Conservation (phyloP, 1,139 yeast genomes). For the Hemisphaericaspora lyxosophila region DNA sequence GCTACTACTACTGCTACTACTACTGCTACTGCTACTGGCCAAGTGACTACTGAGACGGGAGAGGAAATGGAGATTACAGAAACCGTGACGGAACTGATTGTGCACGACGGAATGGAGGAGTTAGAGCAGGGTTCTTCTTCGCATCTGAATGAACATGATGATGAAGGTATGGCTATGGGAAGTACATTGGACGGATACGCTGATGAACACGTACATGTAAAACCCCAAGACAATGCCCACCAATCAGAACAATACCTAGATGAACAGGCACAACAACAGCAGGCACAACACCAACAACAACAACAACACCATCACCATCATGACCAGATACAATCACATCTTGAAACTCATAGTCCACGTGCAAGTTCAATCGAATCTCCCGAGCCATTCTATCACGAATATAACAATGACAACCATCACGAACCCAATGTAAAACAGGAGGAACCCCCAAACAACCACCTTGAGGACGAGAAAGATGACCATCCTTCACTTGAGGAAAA, state of each 20-base stretch:
- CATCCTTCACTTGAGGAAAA: not conserved
- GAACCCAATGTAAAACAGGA: constrained; percentile 1
- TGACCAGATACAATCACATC: constrained; percentile 1
- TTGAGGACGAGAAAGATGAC: not conserved
- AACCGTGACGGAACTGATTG: not conserved
- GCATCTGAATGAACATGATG: constrained; percentile 4
- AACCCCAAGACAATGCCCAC: constrained; percentile 5
- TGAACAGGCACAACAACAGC: constrained; percentile 1
- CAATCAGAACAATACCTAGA: constrained; percentile 6
- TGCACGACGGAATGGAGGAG: no score
- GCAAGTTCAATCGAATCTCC: constrained; percentile 2
- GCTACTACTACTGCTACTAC: constrained; percentile 17
- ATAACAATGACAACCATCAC: constrained; percentile 1
- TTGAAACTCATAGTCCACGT: constrained; percentile 1
- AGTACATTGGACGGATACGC: constrained; percentile 5
- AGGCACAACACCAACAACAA: not conserved
- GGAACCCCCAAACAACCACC: not conserved
- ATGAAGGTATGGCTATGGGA: constrained; percentile 5
- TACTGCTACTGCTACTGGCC: constrained; percentile 6
- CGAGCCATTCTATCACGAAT: constrained; percentile 2
- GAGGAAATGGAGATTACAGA: not conserved
- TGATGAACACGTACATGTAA: constrained; percentile 8
- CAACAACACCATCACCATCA: constrained; percentile 1
- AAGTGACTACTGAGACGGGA: no score
- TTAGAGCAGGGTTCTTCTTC: constrained; percentile 1